Evolutionary conservation across 768 basidiomycete species (phyloP), one percentile per base, ranked within the genome.

Genomic region (Gymnopilus dilepis): DNA sequence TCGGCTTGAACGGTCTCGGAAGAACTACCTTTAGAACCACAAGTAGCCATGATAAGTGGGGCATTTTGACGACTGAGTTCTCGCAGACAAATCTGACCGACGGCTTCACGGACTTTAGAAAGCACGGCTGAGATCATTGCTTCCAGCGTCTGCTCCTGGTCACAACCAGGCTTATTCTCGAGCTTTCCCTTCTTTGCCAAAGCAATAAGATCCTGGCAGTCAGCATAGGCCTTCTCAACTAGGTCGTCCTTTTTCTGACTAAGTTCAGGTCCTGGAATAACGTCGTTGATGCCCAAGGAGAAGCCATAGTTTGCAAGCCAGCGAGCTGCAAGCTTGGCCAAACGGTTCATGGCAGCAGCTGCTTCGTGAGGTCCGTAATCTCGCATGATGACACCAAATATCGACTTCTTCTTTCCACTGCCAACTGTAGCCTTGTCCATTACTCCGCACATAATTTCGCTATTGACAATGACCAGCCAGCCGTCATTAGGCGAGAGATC

Each of bases 401-500:
- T 94, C 2, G 95, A 97, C 72, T 98, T 99, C 82, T 99, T 99
- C 85, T 99, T 99, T 55, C 97, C 97, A 67, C 94, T 92, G 56
- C 97, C 97, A 3, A 99, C 90, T 0, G 95, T 98, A 15, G 93
- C 92, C 77, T 99, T 99, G 79, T 99, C 97, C 89, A 99, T 97
- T 15, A 95, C 92, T 43, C 97, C 97, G 69, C 96, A 98, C 95
- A 99, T 99, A 68, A 99, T 94, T 76, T 99, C 96, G 70, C 92
- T 95, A 73, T 99, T 99, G 64, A 95, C 88, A 57, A 99, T 87
- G 45, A 99, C 97, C 26, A 99, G 84, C 89, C 94, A 99, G 0
- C 97, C 97, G 67, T 99, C 97, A 70, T 99, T 99, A 0, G 97
- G 96, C 9, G 93, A 91, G 73, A 99, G 82, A 68, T 99, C 97